These are phyloP conservation scores for Annulohypoxylon stygium DNA, from an alignment of 495 filamentous ascomycete species.

Conservation along the genomic window DNA sequence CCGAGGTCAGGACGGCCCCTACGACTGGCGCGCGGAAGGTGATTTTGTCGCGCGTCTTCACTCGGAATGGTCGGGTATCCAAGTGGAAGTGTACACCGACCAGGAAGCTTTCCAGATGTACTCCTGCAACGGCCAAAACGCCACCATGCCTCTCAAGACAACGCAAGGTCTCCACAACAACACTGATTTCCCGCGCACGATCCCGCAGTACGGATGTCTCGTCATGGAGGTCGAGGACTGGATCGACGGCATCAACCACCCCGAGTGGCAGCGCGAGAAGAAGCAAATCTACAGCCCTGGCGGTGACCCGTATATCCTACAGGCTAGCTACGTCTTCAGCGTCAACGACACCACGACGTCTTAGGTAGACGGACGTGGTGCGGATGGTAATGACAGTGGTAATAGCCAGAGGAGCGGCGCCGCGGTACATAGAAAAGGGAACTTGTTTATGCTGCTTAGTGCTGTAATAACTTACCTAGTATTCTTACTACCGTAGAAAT, in stretches of 20 bases:
- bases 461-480: constrained; percentile 8
- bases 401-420: background rate
- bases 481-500: constrained; percentile 8
- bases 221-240: constrained; percentile 78
- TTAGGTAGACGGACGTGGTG: constrained; percentile 32
- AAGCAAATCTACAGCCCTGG: constrained; percentile 76
- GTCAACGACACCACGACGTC: constrained; percentile 53
- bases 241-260: constrained; percentile 86
- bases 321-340: constrained; percentile 74
- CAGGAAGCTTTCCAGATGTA: constrained; percentile 85
- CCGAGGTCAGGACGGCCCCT: constrained; percentile 63
- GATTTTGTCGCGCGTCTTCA: constrained; percentile 71
- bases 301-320: constrained; percentile 71
- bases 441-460: constrained; percentile 22
- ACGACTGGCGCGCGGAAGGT: constrained; percentile 68
- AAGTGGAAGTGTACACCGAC: constrained; percentile 78
- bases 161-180: constrained; percentile 69
- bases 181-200: constrained; percentile 58
- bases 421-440: constrained; percentile 17
- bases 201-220: constrained; percentile 77
- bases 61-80: constrained; percentile 76
- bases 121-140: constrained; percentile 78
- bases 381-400: constrained; percentile 1
- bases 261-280: constrained; percentile 74
- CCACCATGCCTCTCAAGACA: constrained; percentile 70